Conservation (phyloP, 305 asterid species). For the Fraxinus xanthoxyloides region DNA sequence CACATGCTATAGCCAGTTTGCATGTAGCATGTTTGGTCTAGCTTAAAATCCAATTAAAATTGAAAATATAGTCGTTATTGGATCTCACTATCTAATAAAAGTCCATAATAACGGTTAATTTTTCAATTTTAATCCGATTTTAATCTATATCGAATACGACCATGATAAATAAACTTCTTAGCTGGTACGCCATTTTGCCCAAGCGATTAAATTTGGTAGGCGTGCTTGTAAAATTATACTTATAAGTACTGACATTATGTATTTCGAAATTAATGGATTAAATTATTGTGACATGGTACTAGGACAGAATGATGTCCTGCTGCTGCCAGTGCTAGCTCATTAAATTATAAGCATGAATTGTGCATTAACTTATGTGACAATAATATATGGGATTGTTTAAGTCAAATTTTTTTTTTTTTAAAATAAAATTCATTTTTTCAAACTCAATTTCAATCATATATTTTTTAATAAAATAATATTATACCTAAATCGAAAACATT, state of each 20-base stretch:
- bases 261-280: background rate
- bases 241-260: background rate
- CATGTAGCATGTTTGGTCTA: too few relatives aligned
- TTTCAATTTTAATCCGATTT: too few relatives aligned
- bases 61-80: too few relatives aligned
- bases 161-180: background rate
- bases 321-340: background rate
- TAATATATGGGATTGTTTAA: background rate
- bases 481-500: too few relatives aligned
- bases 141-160: too few relatives aligned
- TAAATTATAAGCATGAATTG: background rate
- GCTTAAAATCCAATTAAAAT: too few relatives aligned
- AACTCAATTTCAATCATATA: too few relatives aligned
- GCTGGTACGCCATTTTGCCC: background rate
- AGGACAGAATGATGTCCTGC: slow-evolving; percentile 17
- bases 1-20: background rate
- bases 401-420: too few relatives aligned
- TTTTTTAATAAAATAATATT: too few relatives aligned
- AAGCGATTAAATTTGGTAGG: background rate
- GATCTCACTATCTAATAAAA: too few relatives aligned
- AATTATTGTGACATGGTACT: slow-evolving; percentile 5
- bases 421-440: too few relatives aligned
- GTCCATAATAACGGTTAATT: too few relatives aligned
- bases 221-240: background rate
- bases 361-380: background rate